A percentile compares a stretch with the other conserved stretches of the same genome.
Conservation (phyloP, 1,284 basidiomycete genomes). For the Moniliophthora roreri region DNA sequence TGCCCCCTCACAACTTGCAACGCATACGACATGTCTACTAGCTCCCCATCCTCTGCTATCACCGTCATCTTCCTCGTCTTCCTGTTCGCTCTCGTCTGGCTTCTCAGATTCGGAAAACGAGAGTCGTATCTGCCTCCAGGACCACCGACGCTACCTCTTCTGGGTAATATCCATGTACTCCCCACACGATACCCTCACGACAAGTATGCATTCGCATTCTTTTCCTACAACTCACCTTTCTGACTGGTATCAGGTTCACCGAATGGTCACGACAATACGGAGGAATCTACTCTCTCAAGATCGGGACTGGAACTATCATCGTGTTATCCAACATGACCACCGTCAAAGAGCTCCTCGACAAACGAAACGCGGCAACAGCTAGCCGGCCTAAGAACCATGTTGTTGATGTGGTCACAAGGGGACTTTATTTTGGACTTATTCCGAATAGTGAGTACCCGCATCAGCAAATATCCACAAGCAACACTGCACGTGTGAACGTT, state of each 20-base stretch:
- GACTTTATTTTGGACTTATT: constrained; percentile 20
- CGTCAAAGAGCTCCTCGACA: constrained; percentile 26
- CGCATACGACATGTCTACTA: too few relatives aligned
- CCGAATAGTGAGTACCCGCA: constrained; percentile 14
- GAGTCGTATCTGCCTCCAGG: constrained; percentile 25
- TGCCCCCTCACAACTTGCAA: too few relatives aligned
- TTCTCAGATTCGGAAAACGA: background rate
- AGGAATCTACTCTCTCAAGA: constrained; percentile 7
- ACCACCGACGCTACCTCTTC: constrained; percentile 27
- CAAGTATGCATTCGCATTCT: constrained; percentile 3
- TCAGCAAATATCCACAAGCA: too few relatives aligned
- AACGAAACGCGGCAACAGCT: constrained; percentile 20
- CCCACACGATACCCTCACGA: constrained; percentile 22
- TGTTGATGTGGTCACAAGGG: constrained; percentile 20
- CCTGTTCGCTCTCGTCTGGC: too few relatives aligned
- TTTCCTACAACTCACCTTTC: background rate
- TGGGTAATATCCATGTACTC: constrained; percentile 29
- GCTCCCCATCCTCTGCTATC: too few relatives aligned
- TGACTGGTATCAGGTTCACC: background rate
- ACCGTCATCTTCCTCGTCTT: too few relatives aligned
- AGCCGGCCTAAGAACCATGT: constrained; percentile 24
- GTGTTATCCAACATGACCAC: constrained; percentile 21
- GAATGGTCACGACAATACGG: constrained; percentile 6
- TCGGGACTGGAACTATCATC: constrained; percentile 16
- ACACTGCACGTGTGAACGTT: background rate